Base-by-base conservation (phyloP, 2,329 filamentous ascomycete genomes). In the Leptographium flavum region DNA sequence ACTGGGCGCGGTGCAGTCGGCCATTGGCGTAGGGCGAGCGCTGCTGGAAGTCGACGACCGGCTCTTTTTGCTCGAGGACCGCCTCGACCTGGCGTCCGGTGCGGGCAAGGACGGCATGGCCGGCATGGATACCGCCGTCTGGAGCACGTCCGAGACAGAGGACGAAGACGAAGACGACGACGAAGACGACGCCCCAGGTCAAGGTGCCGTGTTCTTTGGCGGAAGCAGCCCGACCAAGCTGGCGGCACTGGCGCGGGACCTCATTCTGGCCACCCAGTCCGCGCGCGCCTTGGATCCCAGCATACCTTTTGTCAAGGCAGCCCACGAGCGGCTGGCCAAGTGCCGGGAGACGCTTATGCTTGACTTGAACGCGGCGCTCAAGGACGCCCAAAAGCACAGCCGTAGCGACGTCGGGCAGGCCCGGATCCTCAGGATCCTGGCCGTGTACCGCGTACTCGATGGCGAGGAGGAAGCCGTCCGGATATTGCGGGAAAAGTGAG, bases 31-130 rank as follows among this genome's bases (percentile, higher is more conserved):
- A 2, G 78, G 74, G 0, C 62, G 76, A 49, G 68, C 68, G 53
- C 69, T 88, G 65, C 58, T 88, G 25, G 83, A 87, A 58, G 62
- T 83, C 17, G 76, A 82, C 45, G 76, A 78, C 49, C 59, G 79
- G 45, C 56, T 87, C 32, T 64, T 67, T 6, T 71, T 74, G 45
- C 58, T 88, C 38, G 84, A 88, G 58, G 71, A 70, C 35, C 66
- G 68, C 30, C 60, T 88, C 23, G 71, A 76, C 39, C 65, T 86
- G 22, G 70, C 61, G 3, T n/a, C 23, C 15, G 36, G 14, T n/a
- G 50, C 55, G 13, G 52, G 47, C 48, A 57, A 13, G 17, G 22
- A 32, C 11, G 6, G 21, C 13, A 42, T 31, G 5, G 14, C 15
- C 3, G 38, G 27, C 28, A 31, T 39, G 3, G 27, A 31, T 23